Base-by-base conservation (phyloP, 176 grass and related monocot genomes). In the Eleusine coracana region DNA sequence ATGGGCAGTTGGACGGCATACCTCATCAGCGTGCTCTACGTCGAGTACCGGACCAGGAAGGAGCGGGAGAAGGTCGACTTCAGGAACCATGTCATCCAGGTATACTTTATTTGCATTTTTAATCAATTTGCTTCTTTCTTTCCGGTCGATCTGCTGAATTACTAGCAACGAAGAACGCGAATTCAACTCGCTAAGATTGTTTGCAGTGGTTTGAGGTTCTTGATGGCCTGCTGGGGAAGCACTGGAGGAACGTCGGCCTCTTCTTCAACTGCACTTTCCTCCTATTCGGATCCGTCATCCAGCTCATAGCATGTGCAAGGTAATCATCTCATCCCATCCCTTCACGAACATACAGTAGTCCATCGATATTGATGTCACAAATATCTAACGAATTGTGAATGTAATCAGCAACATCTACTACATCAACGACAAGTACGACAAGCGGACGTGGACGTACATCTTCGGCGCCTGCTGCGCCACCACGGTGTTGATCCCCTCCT, bases 201-300 rank as follows among this genome's bases (percentile, higher is more conserved):
- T n/a, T n/a, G n/a, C n/a, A 99, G 91, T 99, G 96, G 96, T 99
- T 99, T 76, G 96, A 99, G 86, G 96, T 99, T 9, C 93, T 99
- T 17, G 87, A 94, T 31, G 96, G 96, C 23, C 79, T 99, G 13
- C 81, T 99, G 70, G 96, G 96, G 5, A 79, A 52, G 67, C 96
- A 96, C 34, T 99, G 96, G 96, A 91, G 96, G 59, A 99, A 99
- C 68, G 31, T 68, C 61, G 93, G 96, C 37, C 93, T 99, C 37
- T 71, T 96, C 88, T 99, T 99, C 87, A 96, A 99, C 87, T 96
- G 96, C 87, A 99, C 93, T 3, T 99, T 99, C 92, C 91, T 99
- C 66, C 91, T 99, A 54, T 99, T 99, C 81, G 96, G 96, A 65
- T 99, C 96, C 54, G 96, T 99, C 79, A 99, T 99, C 83, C 96